phyloP scores from a whole-genome alignment of 257 asterid genomes.

The Cynanchum wilfordii region DNA sequence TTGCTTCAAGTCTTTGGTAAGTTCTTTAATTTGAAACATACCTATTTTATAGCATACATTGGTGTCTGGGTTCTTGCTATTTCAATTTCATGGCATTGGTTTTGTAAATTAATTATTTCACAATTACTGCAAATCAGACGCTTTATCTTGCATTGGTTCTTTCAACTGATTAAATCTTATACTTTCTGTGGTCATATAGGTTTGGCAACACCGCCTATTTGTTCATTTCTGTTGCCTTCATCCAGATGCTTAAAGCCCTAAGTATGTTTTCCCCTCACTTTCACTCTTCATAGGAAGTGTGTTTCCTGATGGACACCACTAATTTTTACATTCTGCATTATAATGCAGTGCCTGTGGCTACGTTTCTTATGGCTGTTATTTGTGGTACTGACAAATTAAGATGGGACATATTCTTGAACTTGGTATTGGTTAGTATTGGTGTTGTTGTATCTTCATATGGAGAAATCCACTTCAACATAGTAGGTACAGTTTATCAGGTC shows the following conservation, averaged over 20 bases:
- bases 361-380: conserved; percentile 85
- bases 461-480: conserved; percentile 89
- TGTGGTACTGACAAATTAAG: conserved; percentile 92
- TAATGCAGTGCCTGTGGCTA: conserved; percentile 96
- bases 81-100: neutral
- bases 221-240: conserved; percentile 96
- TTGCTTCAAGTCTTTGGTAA: conserved; percentile 86
- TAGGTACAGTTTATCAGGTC: conserved; percentile 96
- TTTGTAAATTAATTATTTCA: neutral
- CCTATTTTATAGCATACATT: neutral
- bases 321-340: conserved; percentile 22
- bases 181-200: conserved; percentile 41
- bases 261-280: conserved; percentile 42
- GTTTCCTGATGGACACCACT: conserved; percentile 17
- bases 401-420: conserved; percentile 80
- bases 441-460: conserved; percentile 96
- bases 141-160: neutral
- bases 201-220: conserved; percentile 98
- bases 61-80: neutral
- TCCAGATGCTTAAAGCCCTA: conserved; percentile 99
- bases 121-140: neutral
- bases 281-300: conserved; percentile 12
- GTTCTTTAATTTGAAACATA: conserved; percentile 18
- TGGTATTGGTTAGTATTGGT: conserved; percentile 90
- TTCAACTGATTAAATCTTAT: conserved; percentile 9